Conservation (phyloP, 2,329 filamentous ascomycete species). For the Hirsutella minnesotensis region DNA sequence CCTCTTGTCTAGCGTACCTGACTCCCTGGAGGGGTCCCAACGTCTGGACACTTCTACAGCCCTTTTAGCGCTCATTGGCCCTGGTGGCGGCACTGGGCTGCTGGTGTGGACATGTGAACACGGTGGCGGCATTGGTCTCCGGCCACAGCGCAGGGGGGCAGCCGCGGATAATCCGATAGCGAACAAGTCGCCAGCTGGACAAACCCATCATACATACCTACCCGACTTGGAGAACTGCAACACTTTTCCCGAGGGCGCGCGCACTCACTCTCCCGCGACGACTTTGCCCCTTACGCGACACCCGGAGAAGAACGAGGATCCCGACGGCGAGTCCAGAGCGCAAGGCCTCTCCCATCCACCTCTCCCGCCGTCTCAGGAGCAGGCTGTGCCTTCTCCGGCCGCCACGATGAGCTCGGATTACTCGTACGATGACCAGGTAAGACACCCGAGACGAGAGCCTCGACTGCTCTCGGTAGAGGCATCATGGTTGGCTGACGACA, state of each 20-base stretch:
- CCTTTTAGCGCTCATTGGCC: background rate
- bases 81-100: background rate
- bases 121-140: constrained; percentile 17
- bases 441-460: constrained; percentile 6
- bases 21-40: no score
- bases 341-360: constrained; percentile 1
- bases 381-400: constrained; percentile 22
- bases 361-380: constrained; percentile 9
- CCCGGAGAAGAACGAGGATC: background rate
- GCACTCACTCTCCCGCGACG: no score
- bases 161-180: constrained; percentile 22
- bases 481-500: no score
- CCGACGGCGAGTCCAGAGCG: background rate
- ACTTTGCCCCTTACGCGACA: background rate
- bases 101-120: constrained; percentile 16
- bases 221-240: background rate
- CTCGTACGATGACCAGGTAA: constrained; percentile 88
- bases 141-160: no score
- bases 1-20: no score
- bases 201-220: background rate
- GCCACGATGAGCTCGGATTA: constrained; percentile 83
- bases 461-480: no score
- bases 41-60: background rate
- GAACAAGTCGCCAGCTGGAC: constrained; percentile 5
- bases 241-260: background rate